These are phyloP conservation scores for Cryptosporidium sp. DNA, from an alignment of 169 alveolate genomes.

Conservation along the genomic window DNA sequence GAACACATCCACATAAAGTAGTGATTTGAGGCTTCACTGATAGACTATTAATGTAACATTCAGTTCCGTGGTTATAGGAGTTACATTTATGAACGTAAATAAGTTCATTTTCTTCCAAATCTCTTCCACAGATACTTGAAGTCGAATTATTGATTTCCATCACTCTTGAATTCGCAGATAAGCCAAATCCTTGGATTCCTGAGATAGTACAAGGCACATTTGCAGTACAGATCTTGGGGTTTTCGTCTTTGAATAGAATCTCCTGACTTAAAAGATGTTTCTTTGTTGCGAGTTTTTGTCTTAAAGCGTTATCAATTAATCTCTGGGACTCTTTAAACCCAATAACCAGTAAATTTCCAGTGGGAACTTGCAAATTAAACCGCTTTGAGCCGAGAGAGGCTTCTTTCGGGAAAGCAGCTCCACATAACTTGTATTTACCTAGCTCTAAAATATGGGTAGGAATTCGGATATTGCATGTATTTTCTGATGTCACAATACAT, in stretches of 20 bases:
- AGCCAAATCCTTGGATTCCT: conserved; percentile 51
- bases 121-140: conserved; percentile 21
- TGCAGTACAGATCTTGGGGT: conserved; percentile 37
- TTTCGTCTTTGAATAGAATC: neutral
- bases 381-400: neutral
- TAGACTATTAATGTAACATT: conserved; percentile 27
- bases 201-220: conserved; percentile 60
- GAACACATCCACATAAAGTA: conserved; percentile 40
- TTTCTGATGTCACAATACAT: conserved; percentile 17
- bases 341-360: conserved; percentile 15
- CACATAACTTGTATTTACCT: conserved; percentile 54
- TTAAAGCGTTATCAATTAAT: neutral
- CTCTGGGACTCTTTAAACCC: conserved; percentile 25
- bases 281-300: neutral
- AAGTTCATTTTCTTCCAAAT: neutral
- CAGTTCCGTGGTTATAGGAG: conserved; percentile 40
- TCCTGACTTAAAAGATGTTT: conserved; percentile 6
- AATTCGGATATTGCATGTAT: neutral
- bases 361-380: conserved; percentile 15
- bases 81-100: conserved; percentile 39
- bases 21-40: conserved; percentile 43
- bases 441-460: neutral
- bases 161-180: conserved; percentile 16
- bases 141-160: conserved; percentile 45
- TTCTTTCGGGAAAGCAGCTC: conserved; percentile 29